Evolutionary conservation across 2,329 filamentous ascomycete species (phyloP).

Genomic region (Tolypocladium nubicola): DNA sequence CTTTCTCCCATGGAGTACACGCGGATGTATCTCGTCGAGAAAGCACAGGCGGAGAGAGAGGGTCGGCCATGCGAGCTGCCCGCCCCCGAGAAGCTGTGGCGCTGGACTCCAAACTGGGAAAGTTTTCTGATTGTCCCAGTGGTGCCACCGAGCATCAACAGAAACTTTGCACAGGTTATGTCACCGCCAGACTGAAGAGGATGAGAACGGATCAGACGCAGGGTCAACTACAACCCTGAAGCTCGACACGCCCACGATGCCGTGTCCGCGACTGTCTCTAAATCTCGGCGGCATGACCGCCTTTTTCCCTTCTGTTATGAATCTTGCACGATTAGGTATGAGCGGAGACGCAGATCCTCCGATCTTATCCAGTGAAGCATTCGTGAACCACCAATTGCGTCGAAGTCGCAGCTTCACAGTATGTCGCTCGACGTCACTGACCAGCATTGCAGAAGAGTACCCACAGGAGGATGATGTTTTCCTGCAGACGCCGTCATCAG

Average conservation of each 20-base stretch:
- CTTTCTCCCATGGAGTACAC: conserved; percentile 30
- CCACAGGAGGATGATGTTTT: background rate
- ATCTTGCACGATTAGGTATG: conserved; percentile 5
- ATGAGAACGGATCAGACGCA: conserved; percentile 7
- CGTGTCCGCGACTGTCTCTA: conserved; percentile 20
- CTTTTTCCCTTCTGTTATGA: conserved; percentile 15
- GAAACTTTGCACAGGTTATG: conserved; percentile 2
- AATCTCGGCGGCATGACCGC: conserved; percentile 15
- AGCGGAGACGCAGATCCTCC: background rate
- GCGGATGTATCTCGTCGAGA: conserved; percentile 23
- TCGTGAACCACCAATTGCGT: background rate
- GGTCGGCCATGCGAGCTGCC: conserved; percentile 16
- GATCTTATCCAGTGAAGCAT: background rate
- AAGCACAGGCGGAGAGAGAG: conserved; percentile 16
- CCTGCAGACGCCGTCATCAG: background rate
- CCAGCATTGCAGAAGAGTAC: background rate
- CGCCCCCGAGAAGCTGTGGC: conserved; percentile 17
- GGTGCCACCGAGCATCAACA: conserved; percentile 16
- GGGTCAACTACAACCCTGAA: conserved; percentile 11
- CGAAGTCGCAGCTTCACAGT: background rate
- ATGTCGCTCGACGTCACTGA: background rate
- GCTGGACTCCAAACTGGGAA: conserved; percentile 24
- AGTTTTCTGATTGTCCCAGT: conserved; percentile 25
- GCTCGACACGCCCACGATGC: conserved; percentile 1
- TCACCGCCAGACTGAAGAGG: background rate